Evolutionary conservation across 306 rosid genomes (phyloP).

Genomic region (Fragaria ananassa): DNA sequence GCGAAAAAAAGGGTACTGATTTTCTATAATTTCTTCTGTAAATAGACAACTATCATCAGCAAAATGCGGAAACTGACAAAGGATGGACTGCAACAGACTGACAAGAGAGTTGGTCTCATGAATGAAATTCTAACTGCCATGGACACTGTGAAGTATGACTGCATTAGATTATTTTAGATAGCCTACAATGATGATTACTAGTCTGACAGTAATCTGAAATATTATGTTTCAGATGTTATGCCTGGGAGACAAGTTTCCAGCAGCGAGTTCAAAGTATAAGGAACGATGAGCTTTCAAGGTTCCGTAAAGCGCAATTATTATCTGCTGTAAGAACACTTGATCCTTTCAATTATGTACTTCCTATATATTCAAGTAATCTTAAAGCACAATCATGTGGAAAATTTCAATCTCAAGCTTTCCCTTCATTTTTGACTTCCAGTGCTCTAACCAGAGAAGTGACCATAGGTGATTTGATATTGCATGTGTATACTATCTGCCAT

Average conservation of each 20-base stretch:
- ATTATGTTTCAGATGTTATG: conserved; percentile 68
- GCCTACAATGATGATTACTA: conserved; percentile 10
- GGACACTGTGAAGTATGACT: conserved; percentile 83
- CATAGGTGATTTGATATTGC: background rate
- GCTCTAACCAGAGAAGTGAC: background rate
- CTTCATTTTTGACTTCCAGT: background rate
- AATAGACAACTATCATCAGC: conserved; percentile 57
- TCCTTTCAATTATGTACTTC: background rate
- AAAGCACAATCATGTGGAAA: background rate
- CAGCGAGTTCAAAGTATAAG: conserved; percentile 64
- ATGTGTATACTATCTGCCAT: background rate
- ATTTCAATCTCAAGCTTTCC: background rate
- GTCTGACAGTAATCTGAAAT: conserved; percentile 23
- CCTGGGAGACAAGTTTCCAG: conserved; percentile 88
- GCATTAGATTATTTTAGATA: background rate
- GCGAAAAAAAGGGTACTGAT: background rate
- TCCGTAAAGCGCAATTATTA: conserved; percentile 66
- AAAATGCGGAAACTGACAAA: conserved; percentile 71
- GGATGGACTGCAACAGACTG: conserved; percentile 71
- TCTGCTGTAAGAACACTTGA: conserved; percentile 56
- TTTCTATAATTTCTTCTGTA: background rate
- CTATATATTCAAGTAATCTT: background rate
- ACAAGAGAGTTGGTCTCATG: conserved; percentile 87
- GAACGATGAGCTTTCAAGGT: conserved; percentile 60
- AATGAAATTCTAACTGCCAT: conserved; percentile 81